Evolutionary conservation across 768 basidiomycete genomes (phyloP).

Genomic region (Asterophora lycoperdoides): DNA sequence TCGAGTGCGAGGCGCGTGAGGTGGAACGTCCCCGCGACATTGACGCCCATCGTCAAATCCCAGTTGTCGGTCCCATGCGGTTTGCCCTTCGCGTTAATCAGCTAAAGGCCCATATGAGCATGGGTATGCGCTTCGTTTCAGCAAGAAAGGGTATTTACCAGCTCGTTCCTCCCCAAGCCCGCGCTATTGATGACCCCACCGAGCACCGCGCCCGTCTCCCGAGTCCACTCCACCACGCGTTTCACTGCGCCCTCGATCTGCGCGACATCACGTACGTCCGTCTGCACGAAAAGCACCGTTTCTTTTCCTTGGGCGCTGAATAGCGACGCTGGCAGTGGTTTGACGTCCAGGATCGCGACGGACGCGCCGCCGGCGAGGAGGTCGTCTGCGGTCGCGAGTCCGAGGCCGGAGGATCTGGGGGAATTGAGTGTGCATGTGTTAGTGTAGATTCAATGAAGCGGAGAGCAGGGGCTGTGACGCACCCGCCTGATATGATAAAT

Average conservation of each 20-base stretch:
- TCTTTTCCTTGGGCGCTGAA: constrained; percentile 11
- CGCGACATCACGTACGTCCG: constrained; percentile 35
- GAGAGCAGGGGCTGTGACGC: constrained; percentile 12
- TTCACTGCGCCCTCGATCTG: constrained; percentile 38
- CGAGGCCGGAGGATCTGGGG: constrained; percentile 52
- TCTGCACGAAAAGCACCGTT: constrained; percentile 35
- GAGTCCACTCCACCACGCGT: constrained; percentile 35
- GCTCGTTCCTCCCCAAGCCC: constrained; percentile 38
- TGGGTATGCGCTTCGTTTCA: neutral
- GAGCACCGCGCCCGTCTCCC: constrained; percentile 38
- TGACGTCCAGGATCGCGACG: constrained; percentile 50
- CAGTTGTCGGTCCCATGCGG: constrained; percentile 49
- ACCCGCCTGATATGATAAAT: constrained; percentile 58
- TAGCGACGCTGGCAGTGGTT: constrained; percentile 29
- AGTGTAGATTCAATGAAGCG: neutral
- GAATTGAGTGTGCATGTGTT: neutral
- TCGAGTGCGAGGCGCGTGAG: constrained; percentile 50
- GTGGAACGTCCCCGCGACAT: constrained; percentile 57
- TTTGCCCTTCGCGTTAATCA: constrained; percentile 42
- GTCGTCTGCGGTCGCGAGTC: constrained; percentile 46
- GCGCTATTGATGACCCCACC: constrained; percentile 60
- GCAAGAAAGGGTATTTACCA: constrained; percentile 1
- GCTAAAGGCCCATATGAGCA: constrained; percentile 29
- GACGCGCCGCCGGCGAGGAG: constrained; percentile 42
- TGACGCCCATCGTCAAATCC: constrained; percentile 49